Percentiles rank a stretch among this genome's conserved stretches.
Evolutionary conservation across 208 protist genomes (phyloP).

Genomic region (Leishmania braziliensis): DNA sequence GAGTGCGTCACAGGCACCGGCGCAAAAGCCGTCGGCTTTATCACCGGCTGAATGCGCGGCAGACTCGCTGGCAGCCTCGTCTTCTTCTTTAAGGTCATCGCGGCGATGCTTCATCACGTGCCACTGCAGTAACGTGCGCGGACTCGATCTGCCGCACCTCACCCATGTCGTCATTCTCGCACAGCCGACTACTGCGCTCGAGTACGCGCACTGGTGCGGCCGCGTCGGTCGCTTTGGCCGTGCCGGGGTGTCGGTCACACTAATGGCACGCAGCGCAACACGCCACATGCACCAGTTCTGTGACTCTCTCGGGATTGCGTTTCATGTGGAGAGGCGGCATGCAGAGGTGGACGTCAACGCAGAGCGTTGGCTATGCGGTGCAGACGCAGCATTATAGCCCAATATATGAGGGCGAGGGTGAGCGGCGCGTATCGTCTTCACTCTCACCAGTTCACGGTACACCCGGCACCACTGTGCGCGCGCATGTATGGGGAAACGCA

Average conservation of each 20-base stretch:
- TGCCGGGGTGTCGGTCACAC: constrained; percentile 56
- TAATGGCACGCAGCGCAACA: constrained; percentile 58
- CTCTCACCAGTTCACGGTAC: not conserved
- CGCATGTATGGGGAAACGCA: not conserved
- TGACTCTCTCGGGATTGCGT: constrained; percentile 57
- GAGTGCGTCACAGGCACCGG: not conserved
- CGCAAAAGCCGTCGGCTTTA: not conserved
- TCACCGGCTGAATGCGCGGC: not conserved
- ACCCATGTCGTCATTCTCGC: constrained; percentile 82
- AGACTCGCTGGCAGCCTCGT: not conserved
- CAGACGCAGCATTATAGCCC: not conserved
- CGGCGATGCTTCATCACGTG: constrained; percentile 49
- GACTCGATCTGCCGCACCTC: constrained; percentile 69
- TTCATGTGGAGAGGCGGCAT: constrained; percentile 58
- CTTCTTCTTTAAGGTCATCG: not conserved
- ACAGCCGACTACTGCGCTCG: constrained; percentile 49
- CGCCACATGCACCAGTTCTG: constrained; percentile 70
- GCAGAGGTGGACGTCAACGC: constrained; percentile 52
- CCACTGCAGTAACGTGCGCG: constrained; percentile 56
- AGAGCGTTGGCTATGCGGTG: constrained; percentile 40
- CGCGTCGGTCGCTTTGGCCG: constrained; percentile 81
- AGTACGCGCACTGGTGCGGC: constrained; percentile 89
- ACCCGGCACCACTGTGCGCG: not conserved
- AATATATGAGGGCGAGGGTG: not conserved
- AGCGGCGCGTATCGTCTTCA: not conserved